Base-by-base conservation (phyloP, 2,329 filamentous ascomycete genomes). In the Stylonectria norvegica region DNA sequence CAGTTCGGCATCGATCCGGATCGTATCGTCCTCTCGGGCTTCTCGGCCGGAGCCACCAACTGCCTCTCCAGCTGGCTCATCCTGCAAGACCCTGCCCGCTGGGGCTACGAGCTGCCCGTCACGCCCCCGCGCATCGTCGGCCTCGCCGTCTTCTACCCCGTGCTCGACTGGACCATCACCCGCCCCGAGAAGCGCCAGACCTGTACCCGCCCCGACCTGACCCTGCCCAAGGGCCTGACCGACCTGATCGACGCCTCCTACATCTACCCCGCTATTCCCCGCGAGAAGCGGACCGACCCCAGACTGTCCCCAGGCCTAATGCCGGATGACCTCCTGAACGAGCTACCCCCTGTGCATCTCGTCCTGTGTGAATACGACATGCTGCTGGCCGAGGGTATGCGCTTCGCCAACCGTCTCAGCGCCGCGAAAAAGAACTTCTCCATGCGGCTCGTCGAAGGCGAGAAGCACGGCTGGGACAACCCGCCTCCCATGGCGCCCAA, bases 301-400 rank as follows among this genome's bases (percentile, higher is more conserved):
- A 72, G 73, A 15, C 65, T 85, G 4, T 81, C 78, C 0, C 81
- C 81, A 0, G 75, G 71, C 4, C 68, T 77, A 6, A 79, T 80
- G 41, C 59, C 71, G 0, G 72, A 79, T 47, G 68, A 70, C 19
- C 52, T 76, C n/a, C 51, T 83, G 4, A 63, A 63, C 9, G 66
- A 77, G 27, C 71, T 81, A 3, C 66, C 72, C 1, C 72, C 75
- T 12, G 60, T 83, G 3, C 67, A 82, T 14, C 62, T 83, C 29
- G 78, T 76, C 51, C 72, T 81, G 3, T 84, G 80, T 61, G 80
- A 84, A 62, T 77, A 73, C 59, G 78, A 83, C 56, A 83, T 83
- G 77, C 60, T 83, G n/a, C 68, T 79, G 8, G 66, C 64, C 2
- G 79, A 83, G 55, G 79, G 77, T 9, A 66, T 83, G 44, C 67